Conservation (phyloP, 805 yeast genomes). For the Candida suzukii region DNA sequence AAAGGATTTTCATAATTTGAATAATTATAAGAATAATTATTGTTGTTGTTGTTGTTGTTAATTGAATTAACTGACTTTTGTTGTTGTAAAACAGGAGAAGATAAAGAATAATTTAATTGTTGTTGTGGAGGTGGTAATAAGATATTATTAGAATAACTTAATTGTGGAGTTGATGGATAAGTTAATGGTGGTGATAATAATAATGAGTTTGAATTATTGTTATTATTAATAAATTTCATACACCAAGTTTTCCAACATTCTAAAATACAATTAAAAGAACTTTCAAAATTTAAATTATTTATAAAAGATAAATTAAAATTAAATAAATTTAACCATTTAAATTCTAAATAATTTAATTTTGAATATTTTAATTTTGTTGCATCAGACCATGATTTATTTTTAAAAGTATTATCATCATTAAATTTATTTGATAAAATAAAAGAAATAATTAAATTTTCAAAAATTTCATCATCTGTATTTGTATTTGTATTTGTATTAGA, state of each 20-base stretch:
- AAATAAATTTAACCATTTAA: slow-evolving; percentile 33
- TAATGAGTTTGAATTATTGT: slow-evolving; percentile 4
- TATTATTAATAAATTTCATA: slow-evolving; percentile 15
- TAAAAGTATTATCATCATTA: slow-evolving; percentile 94
- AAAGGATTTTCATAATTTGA: slow-evolving; percentile 19
- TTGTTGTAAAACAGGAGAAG: slow-evolving; percentile 8
- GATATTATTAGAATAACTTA: background rate
- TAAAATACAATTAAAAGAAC: slow-evolving; percentile 25
- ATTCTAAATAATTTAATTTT: slow-evolving; percentile 61
- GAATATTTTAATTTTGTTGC: slow-evolving; percentile 77
- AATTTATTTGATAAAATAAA: slow-evolving; percentile 86
- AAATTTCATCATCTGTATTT: slow-evolving; percentile 39
- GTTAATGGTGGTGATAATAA: slow-evolving; percentile 3
- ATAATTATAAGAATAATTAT: too few species aligned
- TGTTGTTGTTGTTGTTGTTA: background rate
- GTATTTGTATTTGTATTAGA: slow-evolving; percentile 17
- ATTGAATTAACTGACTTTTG: slow-evolving; percentile 3
- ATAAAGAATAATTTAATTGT: background rate
- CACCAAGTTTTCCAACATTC: slow-evolving; percentile 32
- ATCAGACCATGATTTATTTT: slow-evolving; percentile 91
- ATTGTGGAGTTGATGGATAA: slow-evolving; percentile 15
- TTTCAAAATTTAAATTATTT: slow-evolving; percentile 15
- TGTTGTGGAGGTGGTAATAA: background rate
- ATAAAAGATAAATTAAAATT: slow-evolving; percentile 18
- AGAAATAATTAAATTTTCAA: slow-evolving; percentile 54